Percentiles rank a stretch among this genome's conserved stretches.
phyloP scores from a whole-genome alignment of 768 basidiomycete genomes.

The Coprinopsis marcescibilis region DNA sequence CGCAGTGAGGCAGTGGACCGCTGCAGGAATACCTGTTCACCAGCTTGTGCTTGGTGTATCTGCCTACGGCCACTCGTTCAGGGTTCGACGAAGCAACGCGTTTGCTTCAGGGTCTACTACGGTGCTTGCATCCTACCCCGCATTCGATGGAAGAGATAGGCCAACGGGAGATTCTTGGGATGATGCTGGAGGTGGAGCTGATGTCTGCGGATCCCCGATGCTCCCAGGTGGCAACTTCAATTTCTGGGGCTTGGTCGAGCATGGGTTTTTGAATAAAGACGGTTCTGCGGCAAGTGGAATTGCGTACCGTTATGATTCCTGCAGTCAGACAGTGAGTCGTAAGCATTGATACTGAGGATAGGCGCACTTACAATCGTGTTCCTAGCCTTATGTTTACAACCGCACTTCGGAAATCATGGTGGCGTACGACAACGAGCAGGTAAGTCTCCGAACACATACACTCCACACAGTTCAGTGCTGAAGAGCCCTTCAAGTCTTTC shows the following conservation, averaged over 20 bases:
- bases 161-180: conserved; percentile 66
- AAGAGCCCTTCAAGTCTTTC: conserved; percentile 26
- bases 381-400: conserved; percentile 42
- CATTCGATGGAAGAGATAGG: conserved; percentile 43
- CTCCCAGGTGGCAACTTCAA: conserved; percentile 49
- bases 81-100: conserved; percentile 41
- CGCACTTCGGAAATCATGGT: conserved; percentile 38
- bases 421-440: conserved; percentile 41
- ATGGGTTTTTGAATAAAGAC: conserved; percentile 47
- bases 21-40: conserved; percentile 66
- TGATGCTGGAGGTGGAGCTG: conserved; percentile 35
- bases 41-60: conserved; percentile 78
- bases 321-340: conserved; percentile 64
- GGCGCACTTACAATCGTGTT: neutral
- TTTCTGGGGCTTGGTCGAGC: conserved; percentile 59
- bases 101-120: conserved; percentile 32
- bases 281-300: conserved; percentile 46
- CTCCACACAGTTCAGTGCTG: conserved; percentile 1
- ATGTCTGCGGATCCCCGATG: conserved; percentile 52
- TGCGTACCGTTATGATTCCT: conserved; percentile 51
- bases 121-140: conserved; percentile 41
- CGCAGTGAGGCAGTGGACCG: conserved; percentile 66
- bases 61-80: conserved; percentile 77
- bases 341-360: neutral
- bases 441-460: too few species aligned